Evolutionary conservation across 2,329 filamentous ascomycete species (phyloP).

Genomic region (Fusarium paranaense): DNA sequence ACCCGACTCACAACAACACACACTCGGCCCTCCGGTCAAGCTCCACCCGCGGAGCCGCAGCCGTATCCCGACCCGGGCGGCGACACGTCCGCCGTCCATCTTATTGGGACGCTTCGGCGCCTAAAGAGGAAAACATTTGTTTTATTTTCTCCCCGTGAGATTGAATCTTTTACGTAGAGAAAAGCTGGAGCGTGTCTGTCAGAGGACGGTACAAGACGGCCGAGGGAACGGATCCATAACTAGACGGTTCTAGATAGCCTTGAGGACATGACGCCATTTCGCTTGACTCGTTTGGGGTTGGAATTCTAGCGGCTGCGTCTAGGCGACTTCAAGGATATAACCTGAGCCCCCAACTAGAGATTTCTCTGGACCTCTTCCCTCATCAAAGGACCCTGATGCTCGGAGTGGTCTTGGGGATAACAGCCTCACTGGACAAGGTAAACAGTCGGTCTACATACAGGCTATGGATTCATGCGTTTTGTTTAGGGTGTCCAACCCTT

Average conservation of each 20-base stretch:
- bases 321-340: not conserved
- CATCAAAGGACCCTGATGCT: not conserved
- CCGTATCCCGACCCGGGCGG: slow-evolving; percentile 18
- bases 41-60: slow-evolving; percentile 36
- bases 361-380: not conserved
- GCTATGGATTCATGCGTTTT: not conserved
- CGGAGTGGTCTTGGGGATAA: not conserved
- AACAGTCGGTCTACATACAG: not conserved
- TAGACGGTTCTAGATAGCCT: not conserved
- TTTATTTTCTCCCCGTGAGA: not conserved
- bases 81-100: not conserved
- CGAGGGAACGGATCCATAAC: not conserved
- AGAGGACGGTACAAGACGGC: not conserved
- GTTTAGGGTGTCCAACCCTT: not conserved
- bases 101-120: slow-evolving; percentile 14
- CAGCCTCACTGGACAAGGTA: not conserved
- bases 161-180: not conserved
- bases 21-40: not conserved
- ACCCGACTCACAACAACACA: not conserved
- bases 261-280: slow-evolving; percentile 2
- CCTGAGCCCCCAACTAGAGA: not conserved
- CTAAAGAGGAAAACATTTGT: not conserved
- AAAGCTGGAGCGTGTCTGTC: not conserved
- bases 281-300: not conserved
- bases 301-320: not conserved